Base-by-base conservation (phyloP, 192 early-diverging fungal genomes). In the Backusella tarrabulga region DNA sequence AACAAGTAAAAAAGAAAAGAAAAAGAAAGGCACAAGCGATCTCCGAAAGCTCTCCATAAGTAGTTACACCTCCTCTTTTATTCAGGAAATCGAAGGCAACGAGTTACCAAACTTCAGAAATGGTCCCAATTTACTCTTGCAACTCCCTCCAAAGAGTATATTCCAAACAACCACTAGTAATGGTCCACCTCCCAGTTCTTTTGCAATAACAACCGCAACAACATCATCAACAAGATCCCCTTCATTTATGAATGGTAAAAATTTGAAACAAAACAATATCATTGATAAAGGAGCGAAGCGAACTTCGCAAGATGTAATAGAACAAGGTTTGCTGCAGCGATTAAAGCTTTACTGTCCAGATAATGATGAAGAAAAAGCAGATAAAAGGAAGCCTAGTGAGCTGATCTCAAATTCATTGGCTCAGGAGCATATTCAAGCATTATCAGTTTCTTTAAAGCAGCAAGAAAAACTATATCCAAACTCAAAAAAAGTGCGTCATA, bases 401-500 rank as follows among this genome's bases (percentile, higher is more conserved):
- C 17, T 76, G 7, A 70, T 76, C 0, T 52, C 79, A 34, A 42
- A 40, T 34, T 17, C 36, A 52, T 63, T 80, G 46, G 79, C 52
- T 12, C 36, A 70, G 35, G 79, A 80, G 72, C 79, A 80, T 67
- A 17, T 76, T 19, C 68, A 69, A 6, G 79, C 79, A 17, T 70
- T 80, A 21, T 32, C 60, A n/a, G 32, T 75, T 29, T 74, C 73
- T n/a, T 26, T 32, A 32, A n/a, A 68, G 66, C 21, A 68, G 21
- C 9, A 68, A 19, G 4, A 72, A 29, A 23, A 29, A 15, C 3
- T n/a, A 40, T 21, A 34, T 34, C 4, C 68, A 74, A 73, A 76
- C 21, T 34, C 60, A 68, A 80, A 75, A 41, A 81, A 72, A 32
- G 73, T 52, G 0, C 76, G 80, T 23, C 75, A 81, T 75, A 73